phyloP scores from a whole-genome alignment of 208 protist species.

The Phytomonas sp. region DNA sequence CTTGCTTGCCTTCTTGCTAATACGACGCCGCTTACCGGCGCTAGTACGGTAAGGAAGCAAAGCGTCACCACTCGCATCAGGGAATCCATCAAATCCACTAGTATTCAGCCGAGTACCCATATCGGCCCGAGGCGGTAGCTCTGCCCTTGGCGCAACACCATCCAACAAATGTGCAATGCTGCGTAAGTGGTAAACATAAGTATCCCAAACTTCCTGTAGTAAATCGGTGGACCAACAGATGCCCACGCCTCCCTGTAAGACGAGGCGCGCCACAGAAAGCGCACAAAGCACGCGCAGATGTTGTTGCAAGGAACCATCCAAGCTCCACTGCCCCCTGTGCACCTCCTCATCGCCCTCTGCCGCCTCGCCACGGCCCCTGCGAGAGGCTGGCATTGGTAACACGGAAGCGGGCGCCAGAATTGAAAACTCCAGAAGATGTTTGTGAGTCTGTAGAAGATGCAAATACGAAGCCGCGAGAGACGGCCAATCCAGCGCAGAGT shows the following conservation, averaged over 20 bases:
- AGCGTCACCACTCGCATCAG: neutral
- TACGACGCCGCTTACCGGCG: neutral
- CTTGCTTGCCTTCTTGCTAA: neutral
- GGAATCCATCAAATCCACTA: neutral
- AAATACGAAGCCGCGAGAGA: neutral
- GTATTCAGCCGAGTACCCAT: neutral
- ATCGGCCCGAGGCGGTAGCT: neutral
- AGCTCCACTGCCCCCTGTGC: neutral
- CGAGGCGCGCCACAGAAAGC: conserved; percentile 44
- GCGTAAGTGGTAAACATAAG: conserved; percentile 42
- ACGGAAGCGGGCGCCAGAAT: neutral
- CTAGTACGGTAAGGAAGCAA: neutral
- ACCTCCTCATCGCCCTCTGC: neutral
- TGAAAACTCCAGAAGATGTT: neutral
- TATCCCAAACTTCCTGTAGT: conserved; percentile 50
- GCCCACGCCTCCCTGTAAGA: conserved; percentile 20
- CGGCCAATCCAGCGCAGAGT: conserved; percentile 5
- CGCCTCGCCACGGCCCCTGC: neutral
- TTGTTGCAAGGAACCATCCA: conserved; percentile 8
- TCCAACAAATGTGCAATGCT: conserved; percentile 23
- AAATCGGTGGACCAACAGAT: conserved; percentile 25
- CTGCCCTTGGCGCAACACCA: neutral
- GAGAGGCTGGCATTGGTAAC: neutral
- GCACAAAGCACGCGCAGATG: conserved; percentile 31
- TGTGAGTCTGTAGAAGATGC: neutral